A percentile compares a stretch with the other conserved stretches of the same genome.
Conservation (phyloP, 192 early-diverging fungal species). For the Diversispora eburnea region DNA sequence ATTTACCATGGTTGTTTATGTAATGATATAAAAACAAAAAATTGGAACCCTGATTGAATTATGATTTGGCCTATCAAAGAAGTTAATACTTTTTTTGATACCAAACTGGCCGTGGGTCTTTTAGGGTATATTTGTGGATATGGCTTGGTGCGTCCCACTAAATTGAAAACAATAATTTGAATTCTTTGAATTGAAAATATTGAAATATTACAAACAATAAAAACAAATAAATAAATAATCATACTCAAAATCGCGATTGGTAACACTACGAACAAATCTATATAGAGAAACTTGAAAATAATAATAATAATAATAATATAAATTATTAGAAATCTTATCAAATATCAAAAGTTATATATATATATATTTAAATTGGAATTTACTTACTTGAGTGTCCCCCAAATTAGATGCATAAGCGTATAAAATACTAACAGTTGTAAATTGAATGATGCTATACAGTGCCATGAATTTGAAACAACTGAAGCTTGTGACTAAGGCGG, state of each 20-base stretch:
- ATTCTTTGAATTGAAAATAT: background rate
- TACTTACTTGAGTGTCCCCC: conserved; percentile 75
- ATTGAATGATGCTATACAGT: conserved; percentile 95
- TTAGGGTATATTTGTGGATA: conserved; percentile 68
- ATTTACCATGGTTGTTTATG: conserved; percentile 72
- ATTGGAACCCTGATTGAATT: conserved; percentile 80
- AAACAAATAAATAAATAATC: background rate
- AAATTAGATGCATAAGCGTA: conserved; percentile 86
- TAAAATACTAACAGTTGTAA: conserved; percentile 87
- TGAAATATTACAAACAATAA: background rate
- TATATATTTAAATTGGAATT: background rate
- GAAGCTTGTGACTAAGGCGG: conserved; percentile 95
- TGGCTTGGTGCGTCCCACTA: conserved; percentile 88
- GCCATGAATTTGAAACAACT: conserved; percentile 99
- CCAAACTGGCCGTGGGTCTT: conserved; percentile 85
- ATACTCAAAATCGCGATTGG: conserved; percentile 75
- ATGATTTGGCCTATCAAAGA: conserved; percentile 87
- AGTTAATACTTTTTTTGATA: conserved; percentile 86
- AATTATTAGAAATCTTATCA: background rate
- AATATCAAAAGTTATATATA: background rate
- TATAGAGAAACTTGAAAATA: conserved; percentile 81
- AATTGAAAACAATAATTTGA: background rate
- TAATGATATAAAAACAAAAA: conserved; percentile 66
- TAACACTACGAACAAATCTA: conserved; percentile 90
- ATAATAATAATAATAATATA: conserved; percentile 32